These are phyloP conservation scores for Kwoniella mangroviensis DNA, from an alignment of 768 basidiomycete species.

Conservation along the genomic window DNA sequence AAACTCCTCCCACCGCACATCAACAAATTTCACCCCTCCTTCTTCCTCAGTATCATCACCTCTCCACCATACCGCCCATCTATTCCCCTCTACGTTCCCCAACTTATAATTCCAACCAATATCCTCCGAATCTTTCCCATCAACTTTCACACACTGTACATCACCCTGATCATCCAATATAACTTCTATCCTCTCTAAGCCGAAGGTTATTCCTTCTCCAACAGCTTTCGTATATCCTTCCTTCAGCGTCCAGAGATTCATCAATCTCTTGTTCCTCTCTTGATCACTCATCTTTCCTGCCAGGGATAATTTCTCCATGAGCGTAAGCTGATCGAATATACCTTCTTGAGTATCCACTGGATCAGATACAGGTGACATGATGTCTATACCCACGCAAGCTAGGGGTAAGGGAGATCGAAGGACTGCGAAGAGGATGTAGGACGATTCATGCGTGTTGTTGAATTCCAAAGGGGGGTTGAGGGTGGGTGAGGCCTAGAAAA, in stretches of 20 bases:
- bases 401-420: slow-evolving; percentile 7
- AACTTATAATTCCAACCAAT: slow-evolving; percentile 25
- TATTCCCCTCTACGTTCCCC: slow-evolving; percentile 18
- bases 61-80: slow-evolving; percentile 37
- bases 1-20: slow-evolving; percentile 30
- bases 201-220: slow-evolving; percentile 46
- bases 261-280: slow-evolving; percentile 26
- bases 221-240: slow-evolving; percentile 49
- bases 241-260: slow-evolving; percentile 44
- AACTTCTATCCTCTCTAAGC: slow-evolving; percentile 40
- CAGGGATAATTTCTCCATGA: slow-evolving; percentile 25
- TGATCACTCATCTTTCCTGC: slow-evolving; percentile 12
- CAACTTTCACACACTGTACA: slow-evolving; percentile 18
- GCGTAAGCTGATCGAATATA: slow-evolving; percentile 31
- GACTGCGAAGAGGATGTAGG: slow-evolving; percentile 31
- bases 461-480: slow-evolving; percentile 35
- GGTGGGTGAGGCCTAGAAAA: slow-evolving; percentile 10
- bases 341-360: slow-evolving; percentile 36
- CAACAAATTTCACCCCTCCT: slow-evolving; percentile 5
- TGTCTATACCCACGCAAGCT: slow-evolving; percentile 40
- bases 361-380: slow-evolving; percentile 26
- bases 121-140: slow-evolving; percentile 30
- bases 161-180: slow-evolving; percentile 19
- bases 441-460: slow-evolving; percentile 45
- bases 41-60: slow-evolving; percentile 13